These are phyloP conservation scores for Eucalyptus pumila DNA, from an alignment of 345 rosid species.

Conservation along the genomic window DNA sequence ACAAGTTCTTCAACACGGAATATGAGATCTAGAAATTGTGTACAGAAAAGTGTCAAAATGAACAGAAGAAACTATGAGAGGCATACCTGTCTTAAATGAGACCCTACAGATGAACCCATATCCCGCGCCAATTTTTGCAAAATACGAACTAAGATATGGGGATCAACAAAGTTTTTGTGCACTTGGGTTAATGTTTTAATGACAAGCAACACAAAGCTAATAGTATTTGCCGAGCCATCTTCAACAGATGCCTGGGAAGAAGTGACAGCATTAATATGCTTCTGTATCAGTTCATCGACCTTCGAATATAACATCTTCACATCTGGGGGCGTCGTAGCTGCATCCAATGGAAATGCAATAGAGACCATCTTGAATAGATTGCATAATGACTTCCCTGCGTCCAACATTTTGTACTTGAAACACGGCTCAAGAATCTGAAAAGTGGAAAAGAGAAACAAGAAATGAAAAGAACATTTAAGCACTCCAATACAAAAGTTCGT, in stretches of 20 bases:
- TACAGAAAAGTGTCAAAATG: neutral
- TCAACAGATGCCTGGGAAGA: conserved; percentile 67
- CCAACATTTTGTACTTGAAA: conserved; percentile 88
- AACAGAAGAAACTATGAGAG: neutral
- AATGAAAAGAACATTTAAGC: neutral
- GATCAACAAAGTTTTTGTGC: conserved; percentile 66
- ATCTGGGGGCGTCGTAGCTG: conserved; percentile 52
- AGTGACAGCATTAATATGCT: conserved; percentile 58
- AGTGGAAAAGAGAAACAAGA: neutral
- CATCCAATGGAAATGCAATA: conserved; percentile 78
- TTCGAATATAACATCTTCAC: conserved; percentile 73
- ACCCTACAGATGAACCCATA: conserved; percentile 77
- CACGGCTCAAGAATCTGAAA: conserved; percentile 93
- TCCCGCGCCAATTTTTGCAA: conserved; percentile 89
- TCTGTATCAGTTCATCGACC: conserved; percentile 84
- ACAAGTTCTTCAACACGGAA: neutral
- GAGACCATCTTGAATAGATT: conserved; percentile 93
- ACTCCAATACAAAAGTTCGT: neutral
- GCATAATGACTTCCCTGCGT: conserved; percentile 93
- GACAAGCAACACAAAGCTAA: conserved; percentile 88
- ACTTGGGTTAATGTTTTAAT: conserved; percentile 88
- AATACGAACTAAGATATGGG: conserved; percentile 64
- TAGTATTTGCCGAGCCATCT: conserved; percentile 61
- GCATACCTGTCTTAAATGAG: conserved; percentile 82
- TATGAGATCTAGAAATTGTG: neutral